Evolutionary conservation across 2,329 filamentous ascomycete genomes (phyloP).

Genomic region (Diaporthe australafricana): DNA sequence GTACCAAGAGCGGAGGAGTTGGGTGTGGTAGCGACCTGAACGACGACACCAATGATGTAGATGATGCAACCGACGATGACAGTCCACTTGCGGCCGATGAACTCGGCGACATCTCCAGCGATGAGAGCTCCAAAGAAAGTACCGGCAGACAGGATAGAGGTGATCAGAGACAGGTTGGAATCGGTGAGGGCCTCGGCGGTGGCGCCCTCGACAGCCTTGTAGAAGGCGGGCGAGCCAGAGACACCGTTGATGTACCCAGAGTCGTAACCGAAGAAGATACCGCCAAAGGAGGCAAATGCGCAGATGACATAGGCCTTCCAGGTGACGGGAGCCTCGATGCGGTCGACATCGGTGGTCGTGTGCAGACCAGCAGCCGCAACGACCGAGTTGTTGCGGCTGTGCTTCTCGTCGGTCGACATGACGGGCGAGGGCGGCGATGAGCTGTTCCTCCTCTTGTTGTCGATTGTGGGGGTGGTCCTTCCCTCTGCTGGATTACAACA

Average conservation of each 20-base stretch:
- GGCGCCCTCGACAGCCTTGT: constrained; percentile 60
- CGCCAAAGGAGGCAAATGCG: constrained; percentile 77
- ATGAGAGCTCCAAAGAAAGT: constrained; percentile 85
- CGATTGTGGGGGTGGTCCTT: neutral
- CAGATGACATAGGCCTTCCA: constrained; percentile 77
- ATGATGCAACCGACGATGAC: constrained; percentile 78
- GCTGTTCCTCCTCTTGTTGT: constrained; percentile 2
- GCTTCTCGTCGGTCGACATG: constrained; percentile 35
- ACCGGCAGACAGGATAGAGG: constrained; percentile 80
- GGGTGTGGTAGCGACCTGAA: constrained; percentile 70
- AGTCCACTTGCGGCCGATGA: constrained; percentile 78
- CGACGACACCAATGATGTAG: constrained; percentile 75
- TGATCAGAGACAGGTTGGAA: constrained; percentile 67
- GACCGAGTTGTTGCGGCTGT: constrained; percentile 17
- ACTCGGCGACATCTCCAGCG: constrained; percentile 82
- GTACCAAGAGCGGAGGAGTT: constrained; percentile 65
- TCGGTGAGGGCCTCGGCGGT: constrained; percentile 50
- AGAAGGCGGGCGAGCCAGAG: constrained; percentile 64
- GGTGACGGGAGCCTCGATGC: constrained; percentile 76
- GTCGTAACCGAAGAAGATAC: constrained; percentile 84
- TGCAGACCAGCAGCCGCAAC: constrained; percentile 47
- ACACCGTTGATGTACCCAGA: constrained; percentile 81
- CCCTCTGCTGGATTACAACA: neutral
- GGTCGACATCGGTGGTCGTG: constrained; percentile 63
- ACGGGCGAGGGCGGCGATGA: constrained; percentile 1